These are phyloP conservation scores for Yamadazyma scolyti DNA, from an alignment of 805 yeast genomes.

Conservation along the genomic window DNA sequence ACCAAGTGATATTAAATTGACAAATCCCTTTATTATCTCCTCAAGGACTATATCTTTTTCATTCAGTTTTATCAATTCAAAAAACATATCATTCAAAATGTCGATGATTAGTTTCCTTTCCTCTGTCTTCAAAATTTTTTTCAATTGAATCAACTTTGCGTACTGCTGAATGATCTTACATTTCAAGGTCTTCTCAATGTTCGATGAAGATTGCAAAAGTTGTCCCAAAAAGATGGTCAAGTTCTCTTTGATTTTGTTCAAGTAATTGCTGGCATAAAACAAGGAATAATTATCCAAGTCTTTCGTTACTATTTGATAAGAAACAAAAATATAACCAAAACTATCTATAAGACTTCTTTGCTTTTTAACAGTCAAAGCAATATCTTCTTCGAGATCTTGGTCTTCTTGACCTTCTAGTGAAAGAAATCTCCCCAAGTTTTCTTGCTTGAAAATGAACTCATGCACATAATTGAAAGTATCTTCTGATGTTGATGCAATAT, in stretches of 20 bases:
- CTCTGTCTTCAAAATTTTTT: constrained; percentile 44
- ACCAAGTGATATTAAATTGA: constrained; percentile 30
- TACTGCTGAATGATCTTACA: constrained; percentile 64
- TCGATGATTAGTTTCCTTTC: constrained; percentile 64
- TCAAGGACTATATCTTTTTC: constrained; percentile 50
- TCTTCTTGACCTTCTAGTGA: constrained; percentile 16
- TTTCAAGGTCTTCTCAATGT: constrained; percentile 65
- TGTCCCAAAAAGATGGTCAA: constrained; percentile 66
- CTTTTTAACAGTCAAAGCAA: constrained; percentile 45
- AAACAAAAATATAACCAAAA: constrained; percentile 54
- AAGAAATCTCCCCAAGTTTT: constrained; percentile 39
- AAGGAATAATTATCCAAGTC: neutral
- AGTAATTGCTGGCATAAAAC: constrained; percentile 25
- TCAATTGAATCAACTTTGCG: constrained; percentile 50
- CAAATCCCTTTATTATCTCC: constrained; percentile 53
- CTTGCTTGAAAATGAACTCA: constrained; percentile 26
- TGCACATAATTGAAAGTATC: constrained; percentile 47
- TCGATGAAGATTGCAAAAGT: constrained; percentile 63
- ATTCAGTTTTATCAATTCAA: constrained; percentile 25
- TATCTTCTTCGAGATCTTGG: constrained; percentile 13
- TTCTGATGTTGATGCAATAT: constrained; percentile 47
- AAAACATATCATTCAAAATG: constrained; percentile 58
- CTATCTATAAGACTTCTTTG: constrained; percentile 60
- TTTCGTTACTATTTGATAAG: constrained; percentile 29
- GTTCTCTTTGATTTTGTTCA: constrained; percentile 57